Base-by-base conservation (phyloP, 2,329 filamentous ascomycete genomes). In the Tolypocladium paradoxum region DNA sequence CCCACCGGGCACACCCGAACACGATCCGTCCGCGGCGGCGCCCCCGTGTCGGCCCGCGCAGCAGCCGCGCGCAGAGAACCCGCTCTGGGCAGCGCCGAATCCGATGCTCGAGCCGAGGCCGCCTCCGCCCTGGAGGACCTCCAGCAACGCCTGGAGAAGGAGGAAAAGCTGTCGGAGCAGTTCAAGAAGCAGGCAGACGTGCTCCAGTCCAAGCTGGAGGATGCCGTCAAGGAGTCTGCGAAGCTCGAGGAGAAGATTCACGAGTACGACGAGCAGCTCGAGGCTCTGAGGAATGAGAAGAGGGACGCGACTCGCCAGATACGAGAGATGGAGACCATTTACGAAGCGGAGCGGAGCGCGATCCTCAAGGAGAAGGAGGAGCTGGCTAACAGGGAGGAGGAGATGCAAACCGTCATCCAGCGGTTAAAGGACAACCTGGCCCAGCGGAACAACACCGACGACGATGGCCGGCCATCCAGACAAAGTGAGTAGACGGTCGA, bases 301-400 rank as follows among this genome's bases (percentile, higher is more conserved):
- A 83, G 88, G 61, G 91, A 97, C 61, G 78, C 85, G 53, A 82
- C 85, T 33, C 82, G 90, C 58, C 87, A 95, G 69, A 88, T 89
- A 64, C 83, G 92, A 58, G 93, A 99, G 68, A 84, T 96, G 73
- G 91, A 96, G 70, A 84, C 85, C 58, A 91, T 95, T 58, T 95
- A 96, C 68, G 92, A 97, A 69, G 84, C 87, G 46, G 93, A 99
- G 71, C 83, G 90, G 57, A 88, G 85, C 64, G 83, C 88, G 52
- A 87, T 92, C 72, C 83, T 89, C 64, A 90, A 91, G 70, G 92
- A 97, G 69, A 93, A 95, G 73, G 91, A 96, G 59, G 89, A 95
- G 61, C 86, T 91, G 70, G 77, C 81, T 52, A 86, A 85, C 61
- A 81, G 85, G 54, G 90, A 96, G 66, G 90, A 96, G 65, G 90